Base-by-base conservation (phyloP, 1,284 basidiomycete genomes). In the Ustilago esculenta region DNA sequence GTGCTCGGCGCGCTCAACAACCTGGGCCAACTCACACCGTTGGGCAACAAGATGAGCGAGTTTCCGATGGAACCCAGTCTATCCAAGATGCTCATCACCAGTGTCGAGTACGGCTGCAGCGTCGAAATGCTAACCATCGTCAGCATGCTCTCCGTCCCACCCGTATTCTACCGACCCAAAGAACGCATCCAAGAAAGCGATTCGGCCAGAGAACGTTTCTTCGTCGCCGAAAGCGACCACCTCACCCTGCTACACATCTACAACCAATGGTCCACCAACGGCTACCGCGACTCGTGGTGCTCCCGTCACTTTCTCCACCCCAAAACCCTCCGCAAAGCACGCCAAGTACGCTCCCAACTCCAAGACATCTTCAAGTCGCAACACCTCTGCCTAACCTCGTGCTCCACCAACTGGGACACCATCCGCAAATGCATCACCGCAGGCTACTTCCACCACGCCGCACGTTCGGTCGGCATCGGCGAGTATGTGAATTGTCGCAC, bases 291-390 rank as follows among this genome's bases (percentile, higher is more conserved):
- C 77, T 89, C 92, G 37, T 98, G 96, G 96, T 89, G 88, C 17
- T 88, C 92, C 83, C 88, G 90, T 30, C 96, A 99, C 83, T 98
- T 98, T 84, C 82, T 98, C 51, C 96, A 99, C 81, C 92, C 94
- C 0, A 98, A 98, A 83, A 86, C 97, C 33, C 86, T 99, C 23
- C 86, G 94, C 47, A 99, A 98, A 83, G 92, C 92, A 1, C 87
- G 94, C 23, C 96, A 99, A 84, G 96, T 99, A n/a, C 88, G 96
- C 29, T 87, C 87, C 5, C 96, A 99, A 83, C 86, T 98, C 21
- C 93, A 97, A 82, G 96, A 98, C 81, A 98, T 98, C 81, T 96
- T 98, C 92, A 92, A 95, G 81, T 89, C 91, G 82, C 94, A 98
- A 83, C 97, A 96, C 84, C 91, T 98, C 88, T 89, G 90, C 33